Percentiles rank a stretch among this genome's conserved stretches.
These are phyloP conservation scores for Sclerotinia subarctica DNA, from an alignment of 2,329 filamentous ascomycete genomes.

Conservation along the genomic window DNA sequence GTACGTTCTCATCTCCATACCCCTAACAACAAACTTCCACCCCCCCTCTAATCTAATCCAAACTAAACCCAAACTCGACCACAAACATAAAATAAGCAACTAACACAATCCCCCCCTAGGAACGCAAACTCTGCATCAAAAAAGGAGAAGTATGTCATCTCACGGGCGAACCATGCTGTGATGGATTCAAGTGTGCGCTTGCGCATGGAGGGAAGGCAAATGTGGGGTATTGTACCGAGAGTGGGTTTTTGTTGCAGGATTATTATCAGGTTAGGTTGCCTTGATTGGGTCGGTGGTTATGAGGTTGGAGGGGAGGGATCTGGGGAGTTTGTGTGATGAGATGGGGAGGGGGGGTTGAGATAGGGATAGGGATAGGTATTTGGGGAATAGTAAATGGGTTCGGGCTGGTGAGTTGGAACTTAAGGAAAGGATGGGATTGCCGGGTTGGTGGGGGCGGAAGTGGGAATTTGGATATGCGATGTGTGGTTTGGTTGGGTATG, in stretches of 20 bases:
- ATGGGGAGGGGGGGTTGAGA: too few relatives aligned
- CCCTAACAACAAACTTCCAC: too few relatives aligned
- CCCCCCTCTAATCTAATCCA: too few relatives aligned
- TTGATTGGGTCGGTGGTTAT: background rate
- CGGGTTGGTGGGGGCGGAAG: too few relatives aligned
- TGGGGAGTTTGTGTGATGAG: background rate
- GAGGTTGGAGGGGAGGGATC: too few relatives aligned
- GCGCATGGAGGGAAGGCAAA: slow-evolving; percentile 8
- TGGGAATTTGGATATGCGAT: background rate
- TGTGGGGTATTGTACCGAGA: slow-evolving; percentile 3
- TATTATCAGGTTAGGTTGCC: background rate
- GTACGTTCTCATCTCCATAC: background rate
- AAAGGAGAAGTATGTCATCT: background rate
- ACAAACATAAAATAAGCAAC: too few relatives aligned
- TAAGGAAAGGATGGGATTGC: too few relatives aligned
- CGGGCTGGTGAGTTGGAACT: too few relatives aligned
- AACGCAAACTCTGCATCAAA: background rate
- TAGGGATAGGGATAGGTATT: too few relatives aligned
- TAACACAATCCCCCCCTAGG: too few relatives aligned
- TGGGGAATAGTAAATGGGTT: too few relatives aligned
- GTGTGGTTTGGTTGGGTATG: background rate
- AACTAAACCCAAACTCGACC: background rate
- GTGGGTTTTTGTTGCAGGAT: slow-evolving; percentile 8
- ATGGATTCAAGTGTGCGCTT: slow-evolving; percentile 8
- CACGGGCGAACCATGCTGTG: background rate